These are phyloP conservation scores for Pleurotus ostreatus DNA, from an alignment of 768 basidiomycete species.

Conservation along the genomic window DNA sequence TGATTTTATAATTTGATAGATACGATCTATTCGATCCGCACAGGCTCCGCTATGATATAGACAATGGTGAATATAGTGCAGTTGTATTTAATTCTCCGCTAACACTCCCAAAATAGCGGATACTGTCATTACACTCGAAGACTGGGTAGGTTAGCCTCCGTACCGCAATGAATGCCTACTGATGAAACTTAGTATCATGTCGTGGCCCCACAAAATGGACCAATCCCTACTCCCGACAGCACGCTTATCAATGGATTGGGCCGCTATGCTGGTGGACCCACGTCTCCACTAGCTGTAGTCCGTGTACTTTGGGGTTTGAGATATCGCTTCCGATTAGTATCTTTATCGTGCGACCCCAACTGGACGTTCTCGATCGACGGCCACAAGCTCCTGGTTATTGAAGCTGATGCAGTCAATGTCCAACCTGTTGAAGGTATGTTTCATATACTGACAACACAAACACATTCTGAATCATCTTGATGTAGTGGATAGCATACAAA, in stretches of 20 bases:
- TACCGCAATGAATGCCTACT: neutral
- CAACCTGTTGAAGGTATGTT: slow-evolving; percentile 16
- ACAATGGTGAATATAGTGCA: slow-evolving; percentile 21
- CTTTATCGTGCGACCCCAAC: slow-evolving; percentile 30
- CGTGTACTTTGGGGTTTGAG: slow-evolving; percentile 24
- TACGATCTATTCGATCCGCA: slow-evolving; percentile 45
- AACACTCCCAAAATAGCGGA: slow-evolving; percentile 14
- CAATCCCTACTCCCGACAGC: neutral
- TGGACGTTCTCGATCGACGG: slow-evolving; percentile 24
- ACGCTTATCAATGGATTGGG: slow-evolving; percentile 33
- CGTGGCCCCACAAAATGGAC: neutral
- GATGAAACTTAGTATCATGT: slow-evolving; percentile 9
- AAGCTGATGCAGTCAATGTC: slow-evolving; percentile 30
- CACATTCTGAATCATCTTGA: too few species aligned
- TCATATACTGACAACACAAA: neutral
- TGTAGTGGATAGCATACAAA: slow-evolving; percentile 32
- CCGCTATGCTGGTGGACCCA: slow-evolving; percentile 33
- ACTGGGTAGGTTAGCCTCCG: slow-evolving; percentile 25
- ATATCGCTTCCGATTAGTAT: slow-evolving; percentile 44
- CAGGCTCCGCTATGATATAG: slow-evolving; percentile 26
- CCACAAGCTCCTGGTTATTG: slow-evolving; percentile 24
- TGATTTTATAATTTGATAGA: slow-evolving; percentile 20
- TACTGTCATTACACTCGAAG: slow-evolving; percentile 38
- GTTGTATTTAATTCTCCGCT: too few species aligned
- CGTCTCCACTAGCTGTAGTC: slow-evolving; percentile 32